phyloP scores from a whole-genome alignment of 2,329 filamentous ascomycete species.

The Nigrospora oryzae region DNA sequence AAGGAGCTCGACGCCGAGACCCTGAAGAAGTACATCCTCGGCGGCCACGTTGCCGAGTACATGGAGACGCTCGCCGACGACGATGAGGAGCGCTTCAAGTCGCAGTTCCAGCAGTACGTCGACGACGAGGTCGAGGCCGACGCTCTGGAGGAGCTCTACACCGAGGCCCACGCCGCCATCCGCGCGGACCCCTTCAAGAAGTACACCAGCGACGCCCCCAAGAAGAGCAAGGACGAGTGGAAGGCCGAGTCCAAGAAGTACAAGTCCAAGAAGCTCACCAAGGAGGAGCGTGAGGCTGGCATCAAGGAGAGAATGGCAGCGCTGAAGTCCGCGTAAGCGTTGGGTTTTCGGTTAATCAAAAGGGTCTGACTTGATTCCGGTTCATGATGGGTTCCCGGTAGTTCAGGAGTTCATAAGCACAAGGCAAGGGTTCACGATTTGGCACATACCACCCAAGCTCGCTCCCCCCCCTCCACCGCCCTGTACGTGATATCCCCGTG shows the following conservation, averaged over 20 bases:
- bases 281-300: constrained; percentile 73
- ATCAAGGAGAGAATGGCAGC: constrained; percentile 88
- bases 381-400: constrained; percentile 2
- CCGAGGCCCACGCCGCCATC: constrained; percentile 91
- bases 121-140: constrained; percentile 96
- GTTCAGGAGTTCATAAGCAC: constrained; percentile 1
- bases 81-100: constrained; percentile 99
- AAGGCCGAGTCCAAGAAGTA: constrained; percentile 93
- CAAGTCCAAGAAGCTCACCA: constrained; percentile 67
- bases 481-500: neutral
- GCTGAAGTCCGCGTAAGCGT: constrained; percentile 50
- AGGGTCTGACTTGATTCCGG: constrained; percentile 1
- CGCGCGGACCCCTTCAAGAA: constrained; percentile 98
- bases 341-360: constrained; percentile 1
- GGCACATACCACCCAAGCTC: neutral
- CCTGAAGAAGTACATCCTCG: constrained; percentile 99
- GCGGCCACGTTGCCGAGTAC: constrained; percentile 98
- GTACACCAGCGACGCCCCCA: constrained; percentile 61
- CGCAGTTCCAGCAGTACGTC: constrained; percentile 96
- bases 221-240: constrained; percentile 98
- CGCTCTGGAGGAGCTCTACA: constrained; percentile 92
- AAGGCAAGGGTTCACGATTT: constrained; percentile 2
- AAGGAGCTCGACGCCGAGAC: constrained; percentile 97
- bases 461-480: neutral
- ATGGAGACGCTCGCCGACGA: constrained; percentile 99